These are phyloP conservation scores for Annulohypoxylon truncatum DNA, from an alignment of 2,329 filamentous ascomycete genomes.

Conservation along the genomic window DNA sequence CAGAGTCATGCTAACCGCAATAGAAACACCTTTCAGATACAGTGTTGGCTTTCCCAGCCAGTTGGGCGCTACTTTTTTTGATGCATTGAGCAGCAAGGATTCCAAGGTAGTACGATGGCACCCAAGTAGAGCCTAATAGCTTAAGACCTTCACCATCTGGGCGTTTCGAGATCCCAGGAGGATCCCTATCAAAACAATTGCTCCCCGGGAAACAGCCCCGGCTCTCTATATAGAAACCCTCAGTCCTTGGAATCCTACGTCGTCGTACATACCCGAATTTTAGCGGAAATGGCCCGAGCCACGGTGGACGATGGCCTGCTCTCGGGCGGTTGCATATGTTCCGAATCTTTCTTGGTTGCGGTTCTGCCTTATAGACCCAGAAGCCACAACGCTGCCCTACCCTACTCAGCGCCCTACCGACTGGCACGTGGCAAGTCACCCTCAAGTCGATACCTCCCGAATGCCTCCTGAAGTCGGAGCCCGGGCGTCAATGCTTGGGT, in stretches of 20 bases:
- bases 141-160: constrained; percentile 10
- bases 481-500: constrained; percentile 15
- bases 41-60: constrained; percentile 4
- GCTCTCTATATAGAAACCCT: constrained; percentile 35
- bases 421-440: constrained; percentile 34
- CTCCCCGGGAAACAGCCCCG: constrained; percentile 18
- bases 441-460: constrained; percentile 21
- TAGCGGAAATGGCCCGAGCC: constrained; percentile 31
- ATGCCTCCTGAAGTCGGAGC: constrained; percentile 5
- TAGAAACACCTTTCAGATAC: constrained; percentile 10
- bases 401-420: constrained; percentile 14
- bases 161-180: constrained; percentile 39
- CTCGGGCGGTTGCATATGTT: constrained; percentile 35
- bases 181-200: constrained; percentile 26
- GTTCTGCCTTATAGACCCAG: constrained; percentile 34
- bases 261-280: constrained; percentile 10
- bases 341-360: constrained; percentile 17
- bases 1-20: constrained; percentile 2
- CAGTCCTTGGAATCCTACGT: constrained; percentile 27
- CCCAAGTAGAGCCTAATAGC: constrained; percentile 16
- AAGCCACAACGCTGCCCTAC: constrained; percentile 28
- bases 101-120: constrained; percentile 22
- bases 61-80: constrained; percentile 5
- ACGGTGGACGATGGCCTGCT: constrained; percentile 9
- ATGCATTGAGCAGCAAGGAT: constrained; percentile 34